Evolutionary conservation across 2,329 filamentous ascomycete species (phyloP).

Genomic region (Cladosporium sp.): DNA sequence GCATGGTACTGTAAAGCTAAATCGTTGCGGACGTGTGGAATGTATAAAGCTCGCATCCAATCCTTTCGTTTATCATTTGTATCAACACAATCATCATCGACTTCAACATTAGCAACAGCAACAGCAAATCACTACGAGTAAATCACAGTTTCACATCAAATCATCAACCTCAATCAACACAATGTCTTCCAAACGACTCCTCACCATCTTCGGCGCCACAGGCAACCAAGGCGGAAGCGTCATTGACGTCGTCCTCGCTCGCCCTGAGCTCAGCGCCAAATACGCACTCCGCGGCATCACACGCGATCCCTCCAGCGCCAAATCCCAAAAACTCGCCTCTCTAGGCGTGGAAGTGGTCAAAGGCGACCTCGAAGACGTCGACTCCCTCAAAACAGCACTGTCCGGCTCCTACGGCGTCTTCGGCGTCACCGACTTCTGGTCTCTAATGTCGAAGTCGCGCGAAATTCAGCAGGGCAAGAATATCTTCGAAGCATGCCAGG

Average conservation of each 20-base stretch:
- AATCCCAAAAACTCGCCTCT: slow-evolving; percentile 40
- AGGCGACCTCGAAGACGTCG: slow-evolving; percentile 48
- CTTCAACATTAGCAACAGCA: not conserved
- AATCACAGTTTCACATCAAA: not conserved
- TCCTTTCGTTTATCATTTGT: not conserved
- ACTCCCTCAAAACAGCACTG: slow-evolving; percentile 42
- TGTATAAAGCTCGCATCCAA: too few species aligned
- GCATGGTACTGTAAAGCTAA: not conserved
- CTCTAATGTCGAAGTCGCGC: slow-evolving; percentile 28
- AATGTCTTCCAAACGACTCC: slow-evolving; percentile 36
- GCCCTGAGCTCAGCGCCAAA: slow-evolving; percentile 41
- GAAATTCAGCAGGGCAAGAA: slow-evolving; percentile 32
- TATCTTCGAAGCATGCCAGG: slow-evolving; percentile 30
- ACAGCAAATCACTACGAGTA: not conserved
- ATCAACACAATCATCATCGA: not conserved
- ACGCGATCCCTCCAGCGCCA: slow-evolving; percentile 42
- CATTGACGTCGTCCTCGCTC: slow-evolving; percentile 40
- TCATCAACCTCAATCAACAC: not conserved
- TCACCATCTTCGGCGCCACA: slow-evolving; percentile 56
- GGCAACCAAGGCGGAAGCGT: slow-evolving; percentile 58
- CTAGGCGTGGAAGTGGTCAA: slow-evolving; percentile 50
- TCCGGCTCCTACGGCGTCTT: slow-evolving; percentile 47
- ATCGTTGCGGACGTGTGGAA: too few species aligned
- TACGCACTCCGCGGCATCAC: slow-evolving; percentile 55
- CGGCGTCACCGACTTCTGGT: slow-evolving; percentile 51